Conservation (phyloP, 1,139 yeast species). For the Saccharomyces uvarum region DNA sequence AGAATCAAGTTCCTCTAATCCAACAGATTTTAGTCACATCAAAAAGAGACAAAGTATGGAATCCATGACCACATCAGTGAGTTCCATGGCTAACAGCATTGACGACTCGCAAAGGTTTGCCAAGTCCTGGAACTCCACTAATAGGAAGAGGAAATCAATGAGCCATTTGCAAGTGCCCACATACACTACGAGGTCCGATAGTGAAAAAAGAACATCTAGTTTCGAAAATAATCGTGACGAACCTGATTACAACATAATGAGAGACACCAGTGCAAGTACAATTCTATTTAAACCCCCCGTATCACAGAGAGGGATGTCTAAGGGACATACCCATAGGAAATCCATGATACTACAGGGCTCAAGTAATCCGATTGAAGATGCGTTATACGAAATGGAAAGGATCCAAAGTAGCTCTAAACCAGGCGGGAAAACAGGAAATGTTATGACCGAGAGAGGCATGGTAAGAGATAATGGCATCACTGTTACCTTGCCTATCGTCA, state of each 20-base stretch:
- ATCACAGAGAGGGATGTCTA: slow-evolving; percentile 1
- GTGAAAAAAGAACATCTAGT: slow-evolving; percentile 4
- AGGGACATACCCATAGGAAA: slow-evolving; percentile 17
- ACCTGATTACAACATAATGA: neutral
- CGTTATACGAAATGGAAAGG: slow-evolving; percentile 25
- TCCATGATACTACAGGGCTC: slow-evolving; percentile 21
- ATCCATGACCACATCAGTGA: slow-evolving; percentile 30
- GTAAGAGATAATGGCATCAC: slow-evolving; percentile 26
- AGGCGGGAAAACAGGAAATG: slow-evolving; percentile 1
- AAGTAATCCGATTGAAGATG: slow-evolving; percentile 23
- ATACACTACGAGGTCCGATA: slow-evolving; percentile 3
- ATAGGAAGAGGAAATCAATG: slow-evolving; percentile 29
- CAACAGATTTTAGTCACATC: slow-evolving; percentile 27
- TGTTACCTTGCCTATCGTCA: slow-evolving; percentile 24
- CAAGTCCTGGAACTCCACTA: slow-evolving; percentile 31
- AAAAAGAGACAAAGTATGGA: slow-evolving; percentile 26
- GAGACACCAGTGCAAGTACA: neutral
- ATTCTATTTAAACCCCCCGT: neutral
- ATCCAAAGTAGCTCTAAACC: slow-evolving; percentile 15
- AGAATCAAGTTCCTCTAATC: slow-evolving; percentile 26
- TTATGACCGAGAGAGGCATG: slow-evolving; percentile 14
- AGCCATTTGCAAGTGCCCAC: slow-evolving; percentile 13
- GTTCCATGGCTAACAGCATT: slow-evolving; percentile 28
- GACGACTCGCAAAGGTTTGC: slow-evolving; percentile 31
- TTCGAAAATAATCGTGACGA: slow-evolving; percentile 1